Evolutionary conservation across 345 rosid species (phyloP).

Genomic region (Linum tenue): DNA sequence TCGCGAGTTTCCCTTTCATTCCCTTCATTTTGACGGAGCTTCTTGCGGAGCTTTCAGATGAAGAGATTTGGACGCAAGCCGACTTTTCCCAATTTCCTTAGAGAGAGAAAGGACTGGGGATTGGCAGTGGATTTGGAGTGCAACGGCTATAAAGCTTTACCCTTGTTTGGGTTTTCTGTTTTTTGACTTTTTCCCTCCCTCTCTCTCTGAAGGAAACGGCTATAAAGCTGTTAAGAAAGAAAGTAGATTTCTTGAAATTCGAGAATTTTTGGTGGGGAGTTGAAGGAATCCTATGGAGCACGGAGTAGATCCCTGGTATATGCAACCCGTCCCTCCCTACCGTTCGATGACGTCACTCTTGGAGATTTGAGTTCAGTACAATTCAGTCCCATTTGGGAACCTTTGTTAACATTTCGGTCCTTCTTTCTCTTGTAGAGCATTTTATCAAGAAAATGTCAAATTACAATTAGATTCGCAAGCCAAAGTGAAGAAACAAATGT

Average conservation of each 20-base stretch:
- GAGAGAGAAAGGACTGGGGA: constrained; percentile 6
- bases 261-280: constrained; percentile 10
- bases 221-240: background rate
- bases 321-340: background rate
- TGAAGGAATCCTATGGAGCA: background rate
- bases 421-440: too few relatives aligned
- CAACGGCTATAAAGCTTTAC: constrained; percentile 62
- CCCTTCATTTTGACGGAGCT: constrained; percentile 41
- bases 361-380: too few relatives aligned
- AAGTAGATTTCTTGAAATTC: constrained; percentile 18
- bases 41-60: background rate
- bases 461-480: too few relatives aligned
- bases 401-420: too few relatives aligned
- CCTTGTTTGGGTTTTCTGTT: background rate
- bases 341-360: too few relatives aligned
- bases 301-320: background rate
- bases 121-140: constrained; percentile 9
- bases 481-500: too few relatives aligned
- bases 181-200: background rate
- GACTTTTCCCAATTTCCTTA: background rate
- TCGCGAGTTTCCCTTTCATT: constrained; percentile 60
- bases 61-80: background rate
- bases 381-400: too few relatives aligned
- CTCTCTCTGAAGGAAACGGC: background rate
- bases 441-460: too few relatives aligned